A percentile compares a stretch with the other conserved stretches of the same genome.
phyloP scores from a whole-genome alignment of 352 stramenopile species.

The Saprolegnia diclina region DNA sequence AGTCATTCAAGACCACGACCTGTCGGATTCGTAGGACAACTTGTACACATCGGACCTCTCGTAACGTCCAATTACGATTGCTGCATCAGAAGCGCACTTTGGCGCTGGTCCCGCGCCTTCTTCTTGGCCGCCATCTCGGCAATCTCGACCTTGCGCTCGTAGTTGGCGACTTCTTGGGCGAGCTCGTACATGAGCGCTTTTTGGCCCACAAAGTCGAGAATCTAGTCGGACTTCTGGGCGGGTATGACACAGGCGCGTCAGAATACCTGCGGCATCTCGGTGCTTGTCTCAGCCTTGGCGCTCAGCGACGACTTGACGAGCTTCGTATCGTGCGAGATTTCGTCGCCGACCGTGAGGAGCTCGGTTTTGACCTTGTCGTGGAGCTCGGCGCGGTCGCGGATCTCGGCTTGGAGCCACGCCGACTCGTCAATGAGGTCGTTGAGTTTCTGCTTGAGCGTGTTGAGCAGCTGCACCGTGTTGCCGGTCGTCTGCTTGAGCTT shows the following conservation, averaged over 20 bases:
- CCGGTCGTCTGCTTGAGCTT: slow-evolving; percentile 88
- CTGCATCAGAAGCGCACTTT: background rate
- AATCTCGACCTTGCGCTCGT: slow-evolving; percentile 91
- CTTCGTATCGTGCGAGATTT: slow-evolving; percentile 63
- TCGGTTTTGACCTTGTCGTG: slow-evolving; percentile 86
- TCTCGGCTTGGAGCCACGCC: slow-evolving; percentile 74
- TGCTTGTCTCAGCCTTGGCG: slow-evolving; percentile 64
- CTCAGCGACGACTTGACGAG: slow-evolving; percentile 52
- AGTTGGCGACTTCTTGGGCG: slow-evolving; percentile 83
- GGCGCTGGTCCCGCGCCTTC: slow-evolving; percentile 19
- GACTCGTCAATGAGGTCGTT: slow-evolving; percentile 81
- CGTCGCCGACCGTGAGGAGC: slow-evolving; percentile 54
- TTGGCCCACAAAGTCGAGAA: slow-evolving; percentile 88
- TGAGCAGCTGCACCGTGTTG: slow-evolving; percentile 86
- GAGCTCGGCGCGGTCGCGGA: slow-evolving; percentile 66
- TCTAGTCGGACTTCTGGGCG: slow-evolving; percentile 28
- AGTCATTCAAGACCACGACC: too few species aligned
- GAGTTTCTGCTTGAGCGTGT: slow-evolving; percentile 87
- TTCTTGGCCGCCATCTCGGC: slow-evolving; percentile 76
- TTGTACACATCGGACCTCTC: background rate
- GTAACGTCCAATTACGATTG: background rate
- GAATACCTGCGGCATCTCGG: slow-evolving; percentile 78
- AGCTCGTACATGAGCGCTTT: slow-evolving; percentile 88
- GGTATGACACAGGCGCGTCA: background rate
- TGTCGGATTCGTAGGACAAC: background rate